Evolutionary conservation across 2,329 filamentous ascomycete genomes (phyloP), one percentile per base, ranked within the genome.

Genomic region (Lizonia empirigonia): DNA sequence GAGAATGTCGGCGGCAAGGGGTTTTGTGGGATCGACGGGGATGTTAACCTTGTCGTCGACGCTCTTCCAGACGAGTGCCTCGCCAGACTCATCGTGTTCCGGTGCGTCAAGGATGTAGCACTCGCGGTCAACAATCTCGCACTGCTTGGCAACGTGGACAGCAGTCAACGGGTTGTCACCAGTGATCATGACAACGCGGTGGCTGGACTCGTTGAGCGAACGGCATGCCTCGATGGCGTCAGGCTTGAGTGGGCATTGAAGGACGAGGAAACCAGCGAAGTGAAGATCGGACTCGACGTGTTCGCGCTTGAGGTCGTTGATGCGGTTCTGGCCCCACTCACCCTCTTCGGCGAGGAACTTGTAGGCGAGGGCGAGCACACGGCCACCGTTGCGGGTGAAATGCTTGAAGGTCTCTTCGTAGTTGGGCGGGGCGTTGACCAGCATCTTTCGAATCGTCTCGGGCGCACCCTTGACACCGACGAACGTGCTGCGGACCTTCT

Each of bases 331-430:
- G 34, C 91, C 88, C 55, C 97, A 82, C 69, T 99, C 94, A 29
- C 85, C 82, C 34, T 95, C 91, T 3, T 82, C 79, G 2, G 91
- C 88, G 12, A 99, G 82, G 70, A 92, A 91, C 79, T 97, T 97
- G 80, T 95, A 97, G 29, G 89, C 94, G 33, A 99, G 83, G 38
- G 93, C 91, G 29, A 99, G 82, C 12, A 99, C 94, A 78, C 94
- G 89, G 34, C 91, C 95, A 63, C 94, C 94, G 64, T 95, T 96
- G 58, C 94, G 86, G 46, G 93, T 97, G 69, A 97, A 99, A 77
- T 96, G 91, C 76, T 97, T 99, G 83, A 86, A 99, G 0, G 94
- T 99, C 76, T 97, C 94, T 72, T 99, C 94, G 68, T 99, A 99
- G 70, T 96, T 85, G 1, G 85, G 81, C 7, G 94, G 94, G 8